Conservation (phyloP, 805 yeast genomes). For the Lipomyces mesembrius region DNA sequence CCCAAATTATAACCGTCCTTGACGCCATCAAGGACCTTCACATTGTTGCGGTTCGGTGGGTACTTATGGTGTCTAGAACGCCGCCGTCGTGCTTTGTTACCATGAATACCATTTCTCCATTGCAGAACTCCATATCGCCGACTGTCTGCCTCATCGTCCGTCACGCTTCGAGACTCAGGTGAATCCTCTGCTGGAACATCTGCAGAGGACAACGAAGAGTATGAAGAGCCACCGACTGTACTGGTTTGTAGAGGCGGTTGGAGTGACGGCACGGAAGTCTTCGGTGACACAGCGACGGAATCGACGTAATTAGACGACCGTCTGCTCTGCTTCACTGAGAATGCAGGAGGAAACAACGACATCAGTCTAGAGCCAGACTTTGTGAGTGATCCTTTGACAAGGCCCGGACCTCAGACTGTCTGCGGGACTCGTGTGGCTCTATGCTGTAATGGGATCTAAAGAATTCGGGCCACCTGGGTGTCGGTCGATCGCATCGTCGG, state of each 20-base stretch:
- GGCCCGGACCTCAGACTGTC: slow-evolving; percentile 1
- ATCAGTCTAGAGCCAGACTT: slow-evolving; percentile 1
- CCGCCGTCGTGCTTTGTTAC: slow-evolving; percentile 2
- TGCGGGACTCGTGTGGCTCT: neutral
- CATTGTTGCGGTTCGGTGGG: neutral
- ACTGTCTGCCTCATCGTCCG: neutral
- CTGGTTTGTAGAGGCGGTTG: neutral
- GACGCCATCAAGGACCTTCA: slow-evolving; percentile 32
- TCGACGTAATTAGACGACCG: neutral
- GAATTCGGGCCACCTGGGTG: neutral
- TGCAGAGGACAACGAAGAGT: slow-evolving; percentile 1
- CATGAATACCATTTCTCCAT: neutral
- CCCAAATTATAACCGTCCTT: slow-evolving; percentile 39
- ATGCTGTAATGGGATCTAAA: neutral
- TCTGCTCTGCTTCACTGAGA: slow-evolving; percentile 2
- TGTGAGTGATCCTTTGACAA: neutral
- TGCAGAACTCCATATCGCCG: neutral
- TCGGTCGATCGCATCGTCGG: neutral
- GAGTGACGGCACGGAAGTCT: neutral
- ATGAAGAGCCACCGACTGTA: neutral
- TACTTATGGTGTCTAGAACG: neutral
- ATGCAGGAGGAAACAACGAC: slow-evolving; percentile 8
- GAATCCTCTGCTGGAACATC: neutral
- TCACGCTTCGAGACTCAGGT: slow-evolving; percentile 1
- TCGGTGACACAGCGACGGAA: neutral